Base-by-base conservation (phyloP, 768 basidiomycete genomes). In the Trametes coccinea region DNA sequence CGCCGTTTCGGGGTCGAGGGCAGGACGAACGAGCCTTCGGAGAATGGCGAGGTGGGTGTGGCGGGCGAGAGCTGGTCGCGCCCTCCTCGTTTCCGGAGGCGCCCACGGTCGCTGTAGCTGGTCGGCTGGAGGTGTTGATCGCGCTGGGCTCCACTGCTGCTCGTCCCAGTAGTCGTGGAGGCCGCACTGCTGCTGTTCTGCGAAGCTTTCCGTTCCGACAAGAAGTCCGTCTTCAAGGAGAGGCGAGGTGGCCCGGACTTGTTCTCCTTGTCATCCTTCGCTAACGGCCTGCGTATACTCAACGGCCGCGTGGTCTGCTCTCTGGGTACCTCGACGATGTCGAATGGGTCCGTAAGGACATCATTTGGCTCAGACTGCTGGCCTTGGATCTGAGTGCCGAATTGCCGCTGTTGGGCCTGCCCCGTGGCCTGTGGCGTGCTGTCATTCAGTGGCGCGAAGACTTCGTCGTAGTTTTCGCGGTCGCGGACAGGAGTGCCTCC, bases 181-280 rank as follows among this genome's bases (percentile, higher is more conserved):
- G 30, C 65, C 60, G 49, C 65, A 67, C 52, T 71, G 63, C 57
- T 73, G 67, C 74, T 80, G 47, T 75, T 75, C 48, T 81, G 40
- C 39, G 84, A 85, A 31, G 83, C 78, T 61, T 79, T 82, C 49
- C 66, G 64, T 22, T 60, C 61, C 8, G 53, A 57, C 11, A 45
- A 46, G 30, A 55, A 37, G 49, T 51, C 29, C 27, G 67, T 64
- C 34, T 61, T 60, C 22, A 65, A 53, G 0, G 61, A 59, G 33
- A 67, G 62, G 8, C 59, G 65, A 4, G 63, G 56, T 13, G 43
- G 43, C n/a, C 53, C 37, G 17, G 52, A 61, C 5, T 71, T 63
- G 64, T 90, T 91, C 74, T 90, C 89, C 72, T 91, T 89, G 70
- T 88, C 70, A n/a, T 62, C 61, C 45, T 61, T 30, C 2, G 69